Percentiles rank a stretch among this genome's conserved stretches.
Conservation (phyloP, 306 rosid species). For the Malus asiatica region DNA sequence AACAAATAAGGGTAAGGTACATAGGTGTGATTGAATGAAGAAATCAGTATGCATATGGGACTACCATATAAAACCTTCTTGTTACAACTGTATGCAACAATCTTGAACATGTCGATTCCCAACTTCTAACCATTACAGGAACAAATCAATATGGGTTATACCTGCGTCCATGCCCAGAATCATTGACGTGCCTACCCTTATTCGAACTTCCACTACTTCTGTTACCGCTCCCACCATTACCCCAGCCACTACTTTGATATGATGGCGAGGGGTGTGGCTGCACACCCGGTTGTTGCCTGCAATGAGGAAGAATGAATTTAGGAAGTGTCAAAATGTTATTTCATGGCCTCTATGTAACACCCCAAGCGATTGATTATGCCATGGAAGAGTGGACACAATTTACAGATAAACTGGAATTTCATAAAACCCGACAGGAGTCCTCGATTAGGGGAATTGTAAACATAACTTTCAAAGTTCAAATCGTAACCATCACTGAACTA, state of each 20-base stretch:
- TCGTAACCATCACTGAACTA: neutral
- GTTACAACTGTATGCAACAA: neutral
- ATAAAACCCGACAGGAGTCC: neutral
- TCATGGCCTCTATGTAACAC: neutral
- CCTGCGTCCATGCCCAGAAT: slow-evolving; percentile 65
- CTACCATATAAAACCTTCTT: neutral
- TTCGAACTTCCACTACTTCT: slow-evolving; percentile 48
- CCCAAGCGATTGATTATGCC: neutral
- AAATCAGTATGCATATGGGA: neutral
- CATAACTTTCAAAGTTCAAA: neutral
- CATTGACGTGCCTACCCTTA: slow-evolving; percentile 58
- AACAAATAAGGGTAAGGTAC: neutral
- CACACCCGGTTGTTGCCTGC: slow-evolving; percentile 85
- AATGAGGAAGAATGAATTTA: slow-evolving; percentile 4
- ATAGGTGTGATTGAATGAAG: neutral
- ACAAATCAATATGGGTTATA: slow-evolving; percentile 68
- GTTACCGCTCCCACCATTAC: slow-evolving; percentile 35
- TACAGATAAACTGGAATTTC: neutral
- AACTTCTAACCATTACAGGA: neutral
- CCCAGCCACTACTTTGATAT: slow-evolving; percentile 43
- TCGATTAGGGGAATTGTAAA: neutral
- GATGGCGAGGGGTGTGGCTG: slow-evolving; percentile 45
- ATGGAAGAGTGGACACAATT: neutral
- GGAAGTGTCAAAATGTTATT: neutral
- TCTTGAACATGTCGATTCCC: neutral